phyloP scores from a whole-genome alignment of 345 rosid genomes.

The Firmiana major region DNA sequence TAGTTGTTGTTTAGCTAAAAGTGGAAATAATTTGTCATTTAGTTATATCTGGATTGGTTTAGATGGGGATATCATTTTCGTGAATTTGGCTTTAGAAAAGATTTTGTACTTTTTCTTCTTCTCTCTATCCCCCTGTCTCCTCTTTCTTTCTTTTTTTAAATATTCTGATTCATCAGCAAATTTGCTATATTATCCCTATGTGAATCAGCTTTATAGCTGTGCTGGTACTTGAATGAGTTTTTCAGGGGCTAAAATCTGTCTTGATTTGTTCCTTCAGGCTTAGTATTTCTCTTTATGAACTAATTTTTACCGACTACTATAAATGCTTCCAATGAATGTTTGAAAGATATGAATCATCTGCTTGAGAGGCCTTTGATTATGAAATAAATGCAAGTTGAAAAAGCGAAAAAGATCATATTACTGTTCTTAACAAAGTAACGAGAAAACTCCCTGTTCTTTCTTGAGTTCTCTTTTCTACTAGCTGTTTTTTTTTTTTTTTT shows the following conservation, averaged over 20 bases:
- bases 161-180: background rate
- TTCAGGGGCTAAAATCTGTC: background rate
- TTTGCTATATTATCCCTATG: background rate
- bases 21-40: background rate
- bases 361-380: background rate
- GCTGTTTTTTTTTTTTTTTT: background rate
- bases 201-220: background rate
- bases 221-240: background rate
- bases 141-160: background rate
- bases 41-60: background rate
- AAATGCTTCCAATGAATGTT: background rate
- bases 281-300: background rate
- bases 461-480: background rate
- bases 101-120: background rate
- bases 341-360: background rate
- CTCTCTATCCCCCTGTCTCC: too few species aligned
- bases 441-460: background rate
- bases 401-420: background rate
- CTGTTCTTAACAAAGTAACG: background rate
- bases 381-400: background rate
- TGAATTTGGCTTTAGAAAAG: slow-evolving; percentile 2
- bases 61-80: background rate
- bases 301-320: background rate
- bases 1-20: slow-evolving; percentile 6
- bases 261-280: background rate